Base-by-base conservation (phyloP, 192 early-diverging fungal species). In the Coemansia sp. region DNA sequence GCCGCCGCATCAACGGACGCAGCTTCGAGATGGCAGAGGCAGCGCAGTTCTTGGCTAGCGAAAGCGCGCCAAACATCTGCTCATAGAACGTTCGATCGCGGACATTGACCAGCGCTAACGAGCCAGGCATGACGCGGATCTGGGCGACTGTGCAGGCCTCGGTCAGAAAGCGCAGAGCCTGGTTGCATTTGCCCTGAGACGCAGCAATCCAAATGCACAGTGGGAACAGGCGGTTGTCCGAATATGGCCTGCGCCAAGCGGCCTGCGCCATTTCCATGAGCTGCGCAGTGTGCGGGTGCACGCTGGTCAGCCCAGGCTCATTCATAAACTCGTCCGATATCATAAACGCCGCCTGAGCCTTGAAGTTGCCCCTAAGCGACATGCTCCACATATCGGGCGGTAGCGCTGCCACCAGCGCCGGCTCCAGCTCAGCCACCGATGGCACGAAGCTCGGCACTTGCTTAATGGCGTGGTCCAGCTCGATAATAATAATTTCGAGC, bases 331-430 rank as follows among this genome's bases (percentile, higher is more conserved):
- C 56, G 53, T 82, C 79, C 1, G 79, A 34, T 1, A 69, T 26
- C 60, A 62, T 69, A 35, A 76, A 82, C 43, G 73, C 60, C 46
- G 79, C 51, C 56, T 72, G 62, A 34, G 60, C 67, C 26, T 56
- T 53, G 31, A 76, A 76, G 50, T 55, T 70, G 31, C 79, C 79
- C 3, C 11, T 24, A 14, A 35, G 14, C 21, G 57, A 20, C 13
- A 31, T 62, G n/a, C 6, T 18, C 78, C 73, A 69, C 21, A 76
- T 21, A 3, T 43, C 26, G 0, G 39, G 10, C 0, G 79, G 79
- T 21, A 82, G n/a, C 16, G 45, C 34, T 11, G 61, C 5, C 39
- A 76, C 18, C 20, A 82, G 28, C 20, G 62, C 59, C 14, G 79
- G 79, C 58, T 73, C 70, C 16, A 82, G 60, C 20, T 76, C 79